Evolutionary conservation across 306 rosid species (phyloP).

Genomic region (Aeschynomene evenia): DNA sequence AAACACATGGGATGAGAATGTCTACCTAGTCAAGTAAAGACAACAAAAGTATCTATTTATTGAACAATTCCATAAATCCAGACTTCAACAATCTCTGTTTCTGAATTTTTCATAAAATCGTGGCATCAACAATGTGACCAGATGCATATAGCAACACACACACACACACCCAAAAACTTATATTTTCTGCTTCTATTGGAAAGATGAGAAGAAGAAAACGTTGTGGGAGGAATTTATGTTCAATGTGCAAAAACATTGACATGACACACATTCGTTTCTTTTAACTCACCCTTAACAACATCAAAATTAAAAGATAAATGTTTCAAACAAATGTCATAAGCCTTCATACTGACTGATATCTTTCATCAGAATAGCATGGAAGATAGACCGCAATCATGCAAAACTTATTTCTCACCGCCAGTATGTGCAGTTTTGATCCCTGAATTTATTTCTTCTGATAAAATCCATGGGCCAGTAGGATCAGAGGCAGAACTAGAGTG

Average conservation of each 20-base stretch:
- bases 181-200: slow-evolving; percentile 19
- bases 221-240: slow-evolving; percentile 9
- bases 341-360: slow-evolving; percentile 13
- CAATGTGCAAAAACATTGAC: not conserved
- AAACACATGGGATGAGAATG: slow-evolving; percentile 30
- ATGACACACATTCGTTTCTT: slow-evolving; percentile 4
- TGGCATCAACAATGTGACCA: slow-evolving; percentile 15
- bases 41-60: not conserved
- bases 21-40: slow-evolving; percentile 25
- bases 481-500: slow-evolving; percentile 72
- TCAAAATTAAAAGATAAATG: slow-evolving; percentile 14
- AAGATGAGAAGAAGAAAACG: slow-evolving; percentile 6
- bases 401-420: slow-evolving; percentile 50
- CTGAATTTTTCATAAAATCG: not conserved
- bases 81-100: not conserved
- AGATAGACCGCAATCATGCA: slow-evolving; percentile 34
- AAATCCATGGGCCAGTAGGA: slow-evolving; percentile 54
- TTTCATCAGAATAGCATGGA: slow-evolving; percentile 7
- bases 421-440: slow-evolving; percentile 46
- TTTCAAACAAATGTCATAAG: slow-evolving; percentile 18
- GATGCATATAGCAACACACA: not conserved
- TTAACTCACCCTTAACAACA: slow-evolving; percentile 9
- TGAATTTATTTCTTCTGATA: slow-evolving; percentile 80
- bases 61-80: not conserved
- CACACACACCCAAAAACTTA: not conserved